These are phyloP conservation scores for Lizanozyma gosingica DNA, from an alignment of 1,139 yeast species.

Conservation along the genomic window DNA sequence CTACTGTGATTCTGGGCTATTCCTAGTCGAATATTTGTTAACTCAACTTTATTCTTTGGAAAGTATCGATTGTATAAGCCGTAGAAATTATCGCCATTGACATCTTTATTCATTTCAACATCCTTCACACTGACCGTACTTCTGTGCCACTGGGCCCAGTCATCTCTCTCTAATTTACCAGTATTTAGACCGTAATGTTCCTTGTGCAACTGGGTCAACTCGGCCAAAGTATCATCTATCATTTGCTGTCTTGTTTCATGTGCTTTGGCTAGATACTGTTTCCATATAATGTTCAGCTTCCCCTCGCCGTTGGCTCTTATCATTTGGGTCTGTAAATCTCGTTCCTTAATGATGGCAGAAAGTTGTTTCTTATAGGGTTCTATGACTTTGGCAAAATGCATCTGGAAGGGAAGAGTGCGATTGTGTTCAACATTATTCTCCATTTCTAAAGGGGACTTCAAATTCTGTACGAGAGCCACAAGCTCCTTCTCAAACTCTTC, in stretches of 20 bases:
- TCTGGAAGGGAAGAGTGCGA: slow-evolving; percentile 19
- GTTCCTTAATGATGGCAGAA: slow-evolving; percentile 19
- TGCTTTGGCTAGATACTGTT: slow-evolving; percentile 19
- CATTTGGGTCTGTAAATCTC: slow-evolving; percentile 20
- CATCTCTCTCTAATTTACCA: slow-evolving; percentile 6
- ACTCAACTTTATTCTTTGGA: slow-evolving; percentile 25
- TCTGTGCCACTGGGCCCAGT: slow-evolving; percentile 22
- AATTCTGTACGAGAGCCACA: slow-evolving; percentile 16
- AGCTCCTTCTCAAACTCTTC: slow-evolving; percentile 25
- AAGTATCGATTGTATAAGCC: slow-evolving; percentile 16
- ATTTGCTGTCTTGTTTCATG: slow-evolving; percentile 14
- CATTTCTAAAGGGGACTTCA: slow-evolving; percentile 24
- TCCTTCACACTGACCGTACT: slow-evolving; percentile 18
- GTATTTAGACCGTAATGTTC: slow-evolving; percentile 17
- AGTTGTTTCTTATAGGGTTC: slow-evolving; percentile 19
- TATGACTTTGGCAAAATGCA: slow-evolving; percentile 19
- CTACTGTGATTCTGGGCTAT: slow-evolving; percentile 6
- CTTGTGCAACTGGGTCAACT: slow-evolving; percentile 18
- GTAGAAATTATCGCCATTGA: slow-evolving; percentile 20
- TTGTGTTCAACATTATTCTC: slow-evolving; percentile 3
- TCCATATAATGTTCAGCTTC: slow-evolving; percentile 26
- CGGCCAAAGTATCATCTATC: slow-evolving; percentile 15
- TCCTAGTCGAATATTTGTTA: slow-evolving; percentile 18
- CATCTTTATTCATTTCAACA: slow-evolving; percentile 9
- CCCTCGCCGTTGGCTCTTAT: slow-evolving; percentile 16